Evolutionary conservation across 768 basidiomycete species (phyloP), one percentile per base, ranked within the genome.

Genomic region (Rhodotorula kratochvilovae): DNA sequence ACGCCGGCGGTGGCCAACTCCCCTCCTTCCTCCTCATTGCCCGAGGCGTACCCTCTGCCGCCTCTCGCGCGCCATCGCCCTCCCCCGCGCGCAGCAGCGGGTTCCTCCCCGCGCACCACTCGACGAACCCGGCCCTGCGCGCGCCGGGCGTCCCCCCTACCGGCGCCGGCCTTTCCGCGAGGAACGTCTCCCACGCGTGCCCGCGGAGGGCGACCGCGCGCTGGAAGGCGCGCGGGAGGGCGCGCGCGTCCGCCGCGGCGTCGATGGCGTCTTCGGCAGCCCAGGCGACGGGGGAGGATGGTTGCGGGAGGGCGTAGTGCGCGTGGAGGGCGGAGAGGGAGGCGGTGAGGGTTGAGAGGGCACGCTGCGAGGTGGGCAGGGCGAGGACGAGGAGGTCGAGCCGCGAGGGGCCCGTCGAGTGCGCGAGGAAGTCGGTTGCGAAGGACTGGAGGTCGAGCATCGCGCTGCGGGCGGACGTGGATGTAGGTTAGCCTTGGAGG

Each of bases 211-310:
- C 48, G 56, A 73, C 39, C 23, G 64, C 57, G n/a, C 66, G 55
- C 27, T 67, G 72, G 51, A 73, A 73, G 35, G 69, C 67, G 33
- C 72, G 67, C n/a, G 67, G 72, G 17, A 73, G 67, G 23, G 67
- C 64, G 35, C 36, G 8, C 6, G 57, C 10, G 60, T 73, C 72
- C 3, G 16, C 39, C 4, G 11, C n/a, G 56, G 39, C 51, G 51
- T 69, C 65, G 17, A 15, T 4, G 8, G 55, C 64, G 56, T 69
- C 61, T 33, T 73, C 55, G 0, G 56, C 45, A 1, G 61, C 42
- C 72, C 72, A 73, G 25, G 21, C 1, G 0, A 43, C 8, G n/a
- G 56, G 59, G 25, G 48, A 50, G 50, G 64, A 53, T 2, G 33
- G 42, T 3, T 51, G 21, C 3, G 60, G n/a, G 50, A 73, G 48